Evolutionary conservation across 371 early-diverging fungal species (phyloP).

Genomic region (Dinochytrium kinnereticum): DNA sequence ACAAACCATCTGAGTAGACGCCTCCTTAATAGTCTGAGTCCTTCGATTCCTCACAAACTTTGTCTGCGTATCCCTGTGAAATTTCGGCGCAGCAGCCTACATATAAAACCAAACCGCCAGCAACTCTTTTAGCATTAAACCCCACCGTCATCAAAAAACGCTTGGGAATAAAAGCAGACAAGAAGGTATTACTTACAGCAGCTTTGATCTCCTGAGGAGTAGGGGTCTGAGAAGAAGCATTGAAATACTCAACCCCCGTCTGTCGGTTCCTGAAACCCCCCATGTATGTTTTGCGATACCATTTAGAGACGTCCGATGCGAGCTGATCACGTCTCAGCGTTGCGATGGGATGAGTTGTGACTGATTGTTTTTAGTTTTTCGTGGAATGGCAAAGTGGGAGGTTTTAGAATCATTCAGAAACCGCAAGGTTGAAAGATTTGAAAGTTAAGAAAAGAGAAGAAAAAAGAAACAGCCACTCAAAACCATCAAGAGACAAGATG

Average conservation of each 20-base stretch:
- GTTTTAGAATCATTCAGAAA: too few relatives aligned
- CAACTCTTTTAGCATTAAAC: too few relatives aligned
- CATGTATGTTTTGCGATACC: slow-evolving; percentile 53
- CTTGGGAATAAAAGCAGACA: not conserved
- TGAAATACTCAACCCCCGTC: slow-evolving; percentile 50
- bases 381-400: too few relatives aligned
- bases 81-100: slow-evolving; percentile 40
- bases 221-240: slow-evolving; percentile 56
- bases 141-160: slow-evolving; percentile 3
- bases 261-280: slow-evolving; percentile 53
- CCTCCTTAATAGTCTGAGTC: slow-evolving; percentile 43
- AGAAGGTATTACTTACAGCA: slow-evolving; percentile 33
- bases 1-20: slow-evolving; percentile 59
- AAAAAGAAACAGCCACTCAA: too few relatives aligned
- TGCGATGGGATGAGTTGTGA: too few relatives aligned
- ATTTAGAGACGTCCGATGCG: slow-evolving; percentile 34
- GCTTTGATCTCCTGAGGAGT: slow-evolving; percentile 58
- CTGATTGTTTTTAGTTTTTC: too few relatives aligned
- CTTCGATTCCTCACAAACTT: slow-evolving; percentile 44
- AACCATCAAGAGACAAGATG: too few relatives aligned
- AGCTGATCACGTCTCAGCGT: too few relatives aligned
- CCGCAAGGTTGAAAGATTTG: too few relatives aligned
- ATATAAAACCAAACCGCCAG: not conserved
- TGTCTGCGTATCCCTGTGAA: slow-evolving; percentile 59
- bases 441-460: too few relatives aligned